A percentile compares a stretch with the other conserved stretches of the same genome.
Evolutionary conservation across 163 green algal species (phyloP).

Genomic region (Scenedesmus sp.): DNA sequence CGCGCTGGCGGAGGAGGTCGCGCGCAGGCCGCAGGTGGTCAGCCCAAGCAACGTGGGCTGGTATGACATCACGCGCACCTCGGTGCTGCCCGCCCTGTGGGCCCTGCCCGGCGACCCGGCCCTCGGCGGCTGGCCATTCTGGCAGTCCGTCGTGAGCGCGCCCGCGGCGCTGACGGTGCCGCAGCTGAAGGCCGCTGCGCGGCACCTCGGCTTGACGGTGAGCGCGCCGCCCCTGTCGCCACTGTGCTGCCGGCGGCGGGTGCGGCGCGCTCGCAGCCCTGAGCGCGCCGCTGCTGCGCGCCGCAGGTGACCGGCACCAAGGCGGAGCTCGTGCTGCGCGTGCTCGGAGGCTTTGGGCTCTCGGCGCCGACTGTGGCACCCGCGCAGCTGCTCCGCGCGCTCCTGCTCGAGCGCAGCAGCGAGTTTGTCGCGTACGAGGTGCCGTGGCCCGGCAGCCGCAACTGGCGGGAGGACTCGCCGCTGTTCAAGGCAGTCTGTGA

Average conservation of each 20-base stretch:
- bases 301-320: conserved; percentile 37
- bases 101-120: not conserved
- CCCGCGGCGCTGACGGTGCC: conserved; percentile 1
- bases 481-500: no score
- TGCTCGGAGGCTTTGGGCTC: conserved; percentile 21
- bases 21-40: not conserved
- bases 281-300: no score
- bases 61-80: not conserved
- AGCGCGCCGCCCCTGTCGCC: not conserved
- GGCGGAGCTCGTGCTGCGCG: conserved; percentile 32
- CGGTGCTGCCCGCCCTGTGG: not conserved
- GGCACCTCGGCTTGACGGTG: not conserved
- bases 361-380: conserved; percentile 7
- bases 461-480: no score
- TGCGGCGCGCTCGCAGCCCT: no score
- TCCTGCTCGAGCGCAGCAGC: not conserved
- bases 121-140: not conserved
- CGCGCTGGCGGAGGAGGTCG: no score
- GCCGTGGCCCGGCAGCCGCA: no score
- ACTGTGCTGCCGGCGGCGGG: not conserved
- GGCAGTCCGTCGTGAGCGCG: conserved; percentile 9
- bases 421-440: not conserved
- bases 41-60: not conserved
- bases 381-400: conserved; percentile 6
- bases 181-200: conserved; percentile 16